A percentile compares a stretch with the other conserved stretches of the same genome.
These are phyloP conservation scores for Prunus padus DNA, from an alignment of 306 rosid species.

Conservation along the genomic window DNA sequence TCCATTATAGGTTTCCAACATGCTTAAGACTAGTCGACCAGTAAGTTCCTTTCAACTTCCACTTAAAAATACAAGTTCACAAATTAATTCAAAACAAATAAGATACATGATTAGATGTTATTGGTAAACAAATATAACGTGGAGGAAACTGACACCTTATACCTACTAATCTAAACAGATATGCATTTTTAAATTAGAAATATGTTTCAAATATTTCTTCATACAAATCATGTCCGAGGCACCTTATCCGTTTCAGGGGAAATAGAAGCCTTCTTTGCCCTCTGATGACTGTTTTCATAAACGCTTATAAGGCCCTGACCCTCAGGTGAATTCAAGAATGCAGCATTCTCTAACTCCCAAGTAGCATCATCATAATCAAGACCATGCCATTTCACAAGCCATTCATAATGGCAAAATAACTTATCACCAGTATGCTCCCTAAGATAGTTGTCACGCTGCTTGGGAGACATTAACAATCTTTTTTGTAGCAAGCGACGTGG, in stretches of 20 bases:
- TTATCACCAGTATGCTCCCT: constrained; percentile 32
- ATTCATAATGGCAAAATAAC: constrained; percentile 39
- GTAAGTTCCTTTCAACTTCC: neutral
- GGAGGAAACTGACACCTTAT: neutral
- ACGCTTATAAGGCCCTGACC: constrained; percentile 47
- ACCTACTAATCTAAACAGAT: neutral
- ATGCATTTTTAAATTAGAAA: neutral
- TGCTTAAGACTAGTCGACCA: neutral
- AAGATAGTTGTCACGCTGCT: constrained; percentile 28
- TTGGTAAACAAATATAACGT: neutral
- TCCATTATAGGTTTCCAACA: neutral
- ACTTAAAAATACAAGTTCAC: neutral
- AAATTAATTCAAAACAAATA: neutral
- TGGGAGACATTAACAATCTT: constrained; percentile 35
- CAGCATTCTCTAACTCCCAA: constrained; percentile 67
- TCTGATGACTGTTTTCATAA: constrained; percentile 47
- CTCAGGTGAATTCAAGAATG: constrained; percentile 43
- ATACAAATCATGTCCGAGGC: neutral
- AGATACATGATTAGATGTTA: neutral
- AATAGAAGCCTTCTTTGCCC: constrained; percentile 33
- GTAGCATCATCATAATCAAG: constrained; percentile 61
- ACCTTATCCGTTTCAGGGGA: constrained; percentile 42
- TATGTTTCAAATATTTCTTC: neutral
- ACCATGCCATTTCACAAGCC: constrained; percentile 79
- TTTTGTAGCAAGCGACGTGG: constrained; percentile 65